Percentiles rank a stretch among this genome's conserved stretches.
phyloP scores from a whole-genome alignment of 2,329 filamentous ascomycete species.

The Coleophoma crateriformis region DNA sequence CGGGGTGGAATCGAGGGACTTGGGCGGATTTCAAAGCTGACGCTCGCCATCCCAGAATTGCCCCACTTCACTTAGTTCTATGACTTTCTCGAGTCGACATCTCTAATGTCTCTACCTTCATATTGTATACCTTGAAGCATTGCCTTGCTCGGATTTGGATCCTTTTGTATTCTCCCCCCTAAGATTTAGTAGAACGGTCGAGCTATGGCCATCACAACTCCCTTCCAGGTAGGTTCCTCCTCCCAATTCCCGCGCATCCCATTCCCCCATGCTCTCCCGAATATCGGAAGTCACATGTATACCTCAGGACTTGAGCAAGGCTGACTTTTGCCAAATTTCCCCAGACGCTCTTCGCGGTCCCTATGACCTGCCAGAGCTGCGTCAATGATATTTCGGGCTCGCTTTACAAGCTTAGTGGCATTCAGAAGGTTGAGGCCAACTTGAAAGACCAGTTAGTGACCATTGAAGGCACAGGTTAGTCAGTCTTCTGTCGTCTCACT shows the following conservation, averaged over 20 bases:
- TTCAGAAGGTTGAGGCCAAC: slow-evolving; percentile 77
- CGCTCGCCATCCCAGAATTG: background rate
- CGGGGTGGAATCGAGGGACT: background rate
- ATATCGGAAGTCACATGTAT: slow-evolving; percentile 16
- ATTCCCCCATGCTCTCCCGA: background rate
- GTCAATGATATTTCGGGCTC: slow-evolving; percentile 80
- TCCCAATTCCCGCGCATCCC: background rate
- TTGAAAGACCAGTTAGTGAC: slow-evolving; percentile 78
- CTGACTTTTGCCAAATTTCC: slow-evolving; percentile 5
- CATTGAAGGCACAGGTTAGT: slow-evolving; percentile 73
- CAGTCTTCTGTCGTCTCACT: slow-evolving; percentile 11
- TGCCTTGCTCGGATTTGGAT: too few species aligned
- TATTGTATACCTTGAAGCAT: background rate
- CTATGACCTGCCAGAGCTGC: slow-evolving; percentile 85
- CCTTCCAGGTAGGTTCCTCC: slow-evolving; percentile 25
- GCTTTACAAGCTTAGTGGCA: slow-evolving; percentile 70
- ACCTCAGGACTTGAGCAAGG: background rate
- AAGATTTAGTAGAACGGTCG: background rate
- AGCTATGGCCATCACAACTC: slow-evolving; percentile 25
- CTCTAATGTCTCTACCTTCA: background rate
- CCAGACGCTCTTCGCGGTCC: slow-evolving; percentile 90
- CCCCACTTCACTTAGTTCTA: background rate
- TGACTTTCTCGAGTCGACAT: too few species aligned
- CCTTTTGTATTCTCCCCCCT: too few species aligned
- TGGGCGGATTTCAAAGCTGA: slow-evolving; percentile 21